Evolutionary conservation across 192 early-diverging fungal genomes (phyloP).

Genomic region (Linnemannia zychae): DNA sequence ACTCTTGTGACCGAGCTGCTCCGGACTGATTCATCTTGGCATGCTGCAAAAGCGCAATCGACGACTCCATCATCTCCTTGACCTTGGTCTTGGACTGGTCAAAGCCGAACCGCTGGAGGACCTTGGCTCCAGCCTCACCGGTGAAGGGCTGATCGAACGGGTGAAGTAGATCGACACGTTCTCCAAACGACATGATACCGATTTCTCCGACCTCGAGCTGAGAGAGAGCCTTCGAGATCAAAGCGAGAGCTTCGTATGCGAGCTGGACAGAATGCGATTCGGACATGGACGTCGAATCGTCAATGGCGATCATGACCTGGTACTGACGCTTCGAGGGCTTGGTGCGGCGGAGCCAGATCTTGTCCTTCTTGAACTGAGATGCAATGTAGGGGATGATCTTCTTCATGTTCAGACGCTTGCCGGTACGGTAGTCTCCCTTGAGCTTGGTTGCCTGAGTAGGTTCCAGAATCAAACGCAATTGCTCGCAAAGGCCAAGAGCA

Average conservation of each 20-base stretch:
- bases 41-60: slow-evolving; percentile 83
- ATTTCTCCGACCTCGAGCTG: slow-evolving; percentile 97
- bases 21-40: slow-evolving; percentile 67
- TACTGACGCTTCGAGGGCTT: slow-evolving; percentile 97
- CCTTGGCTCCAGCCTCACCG: slow-evolving; percentile 89
- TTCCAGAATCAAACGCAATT: slow-evolving; percentile 95
- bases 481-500: slow-evolving; percentile 92
- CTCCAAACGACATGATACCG: slow-evolving; percentile 92
- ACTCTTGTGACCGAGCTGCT: slow-evolving; percentile 67
- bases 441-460: slow-evolving; percentile 97
- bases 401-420: slow-evolving; percentile 99
- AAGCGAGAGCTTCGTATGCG: slow-evolving; percentile 93
- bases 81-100: slow-evolving; percentile 91
- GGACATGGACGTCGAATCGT: slow-evolving; percentile 98
- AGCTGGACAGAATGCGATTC: slow-evolving; percentile 90
- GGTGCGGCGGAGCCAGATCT: slow-evolving; percentile 98
- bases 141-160: slow-evolving; percentile 95
- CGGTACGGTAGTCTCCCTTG: slow-evolving; percentile 97
- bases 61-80: slow-evolving; percentile 86
- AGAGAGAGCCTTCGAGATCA: slow-evolving; percentile 92
- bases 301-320: slow-evolving; percentile 97
- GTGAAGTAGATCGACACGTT: slow-evolving; percentile 88
- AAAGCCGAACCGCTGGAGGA: slow-evolving; percentile 94
- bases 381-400: slow-evolving; percentile 99
- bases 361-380: slow-evolving; percentile 99